A percentile compares a stretch with the other conserved stretches of the same genome.
Conservation (phyloP, 345 rosid genomes). For the Aquilaria sinensis region DNA sequence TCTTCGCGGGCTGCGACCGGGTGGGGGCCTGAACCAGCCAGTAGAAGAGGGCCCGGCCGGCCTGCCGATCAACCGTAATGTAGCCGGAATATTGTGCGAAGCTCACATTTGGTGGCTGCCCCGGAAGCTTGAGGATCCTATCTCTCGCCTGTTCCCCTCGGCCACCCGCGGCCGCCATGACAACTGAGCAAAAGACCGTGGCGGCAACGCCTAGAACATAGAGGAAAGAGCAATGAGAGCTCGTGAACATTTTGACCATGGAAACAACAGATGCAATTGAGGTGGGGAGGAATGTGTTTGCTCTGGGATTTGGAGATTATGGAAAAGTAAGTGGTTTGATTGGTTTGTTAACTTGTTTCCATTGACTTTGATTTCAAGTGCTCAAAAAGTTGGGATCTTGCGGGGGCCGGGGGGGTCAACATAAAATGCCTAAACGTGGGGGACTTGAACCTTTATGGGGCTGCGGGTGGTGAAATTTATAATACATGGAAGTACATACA, state of each 20-base stretch:
- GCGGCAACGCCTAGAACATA: slow-evolving; percentile 2
- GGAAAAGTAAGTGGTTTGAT: not conserved
- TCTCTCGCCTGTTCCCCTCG: slow-evolving; percentile 40
- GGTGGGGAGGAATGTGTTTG: not conserved
- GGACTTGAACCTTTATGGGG: no score
- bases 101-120: slow-evolving; percentile 55
- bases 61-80: slow-evolving; percentile 41
- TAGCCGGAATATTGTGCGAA: slow-evolving; percentile 84
- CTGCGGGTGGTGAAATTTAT: no score
- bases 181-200: slow-evolving; percentile 1
- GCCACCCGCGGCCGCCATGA: not conserved
- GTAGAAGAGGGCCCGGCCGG: slow-evolving; percentile 69
- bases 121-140: slow-evolving; percentile 52
- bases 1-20: slow-evolving; percentile 17
- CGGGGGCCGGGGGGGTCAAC: not conserved
- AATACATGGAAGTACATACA: no score
- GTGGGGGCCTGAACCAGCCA: slow-evolving; percentile 57
- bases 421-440: not conserved
- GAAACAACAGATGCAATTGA: not conserved
- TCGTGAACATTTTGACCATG: slow-evolving; percentile 4
- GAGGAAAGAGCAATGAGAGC: slow-evolving; percentile 2
- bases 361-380: slow-evolving; percentile 14
- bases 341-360: slow-evolving; percentile 5
- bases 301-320: slow-evolving; percentile 5
- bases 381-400: not conserved